These are phyloP conservation scores for Haberlea rhodopensis DNA, from an alignment of 257 asterid species.

Conservation along the genomic window DNA sequence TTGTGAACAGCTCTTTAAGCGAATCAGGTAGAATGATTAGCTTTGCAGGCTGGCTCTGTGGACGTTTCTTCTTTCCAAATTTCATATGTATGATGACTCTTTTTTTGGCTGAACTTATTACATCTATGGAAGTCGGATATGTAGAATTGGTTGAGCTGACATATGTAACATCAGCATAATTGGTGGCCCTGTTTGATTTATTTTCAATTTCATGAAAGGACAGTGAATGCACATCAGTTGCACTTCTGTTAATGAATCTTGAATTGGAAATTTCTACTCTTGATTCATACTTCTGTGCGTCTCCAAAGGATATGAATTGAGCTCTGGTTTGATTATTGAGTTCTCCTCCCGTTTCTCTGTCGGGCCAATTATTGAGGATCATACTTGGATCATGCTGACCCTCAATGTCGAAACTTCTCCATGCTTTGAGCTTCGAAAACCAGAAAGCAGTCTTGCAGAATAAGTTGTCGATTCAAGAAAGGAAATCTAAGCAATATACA, in stretches of 20 bases:
- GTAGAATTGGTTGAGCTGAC: slow-evolving; percentile 34
- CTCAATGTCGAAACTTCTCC: slow-evolving; percentile 39
- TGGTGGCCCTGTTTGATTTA: slow-evolving; percentile 27
- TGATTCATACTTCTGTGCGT: slow-evolving; percentile 22
- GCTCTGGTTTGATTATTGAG: slow-evolving; percentile 21
- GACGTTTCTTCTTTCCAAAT: slow-evolving; percentile 25
- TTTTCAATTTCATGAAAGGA: slow-evolving; percentile 27
- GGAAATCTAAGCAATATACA: not conserved
- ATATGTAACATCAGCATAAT: slow-evolving; percentile 21
- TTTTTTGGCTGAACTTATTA: slow-evolving; percentile 35
- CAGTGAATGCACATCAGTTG: slow-evolving; percentile 28
- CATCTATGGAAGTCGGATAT: slow-evolving; percentile 31
- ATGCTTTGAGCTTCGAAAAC: slow-evolving; percentile 52
- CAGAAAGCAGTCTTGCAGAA: slow-evolving; percentile 18
- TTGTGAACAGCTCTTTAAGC: slow-evolving; percentile 48
- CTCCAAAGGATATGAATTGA: slow-evolving; percentile 16
- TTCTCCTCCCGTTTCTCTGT: slow-evolving; percentile 26
- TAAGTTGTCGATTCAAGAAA: not conserved
- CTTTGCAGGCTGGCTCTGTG: slow-evolving; percentile 38
- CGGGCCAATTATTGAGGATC: slow-evolving; percentile 30
- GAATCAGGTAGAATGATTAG: slow-evolving; percentile 77
- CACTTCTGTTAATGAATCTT: slow-evolving; percentile 25
- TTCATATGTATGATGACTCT: slow-evolving; percentile 77
- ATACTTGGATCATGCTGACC: slow-evolving; percentile 42
- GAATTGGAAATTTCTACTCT: slow-evolving; percentile 25